A percentile compares a stretch with the other conserved stretches of the same genome.
These are phyloP conservation scores for Fusarium mexicanum DNA, from an alignment of 2,329 filamentous ascomycete species.

Conservation along the genomic window DNA sequence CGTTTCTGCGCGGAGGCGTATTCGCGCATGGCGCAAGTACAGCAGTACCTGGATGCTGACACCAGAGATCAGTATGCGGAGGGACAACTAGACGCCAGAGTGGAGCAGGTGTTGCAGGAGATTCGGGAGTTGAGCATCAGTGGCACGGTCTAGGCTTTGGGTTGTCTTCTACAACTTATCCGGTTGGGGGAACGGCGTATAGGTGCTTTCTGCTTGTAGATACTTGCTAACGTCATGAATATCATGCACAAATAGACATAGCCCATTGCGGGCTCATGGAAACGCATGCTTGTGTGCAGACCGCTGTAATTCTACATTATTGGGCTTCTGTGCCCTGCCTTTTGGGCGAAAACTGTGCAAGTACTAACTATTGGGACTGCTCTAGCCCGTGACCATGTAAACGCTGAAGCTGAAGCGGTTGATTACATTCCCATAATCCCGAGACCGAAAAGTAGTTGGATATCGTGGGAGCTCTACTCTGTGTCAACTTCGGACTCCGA, in stretches of 20 bases:
- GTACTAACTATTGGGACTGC: not conserved
- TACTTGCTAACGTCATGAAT: conserved; percentile 36
- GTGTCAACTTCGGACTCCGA: conserved; percentile 10
- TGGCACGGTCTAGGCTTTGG: conserved; percentile 64
- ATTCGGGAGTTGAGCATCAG: conserved; percentile 96
- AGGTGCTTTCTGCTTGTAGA: conserved; percentile 41
- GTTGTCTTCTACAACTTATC: conserved; percentile 10
- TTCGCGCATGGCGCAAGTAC: conserved; percentile 97
- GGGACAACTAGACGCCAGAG: conserved; percentile 87
- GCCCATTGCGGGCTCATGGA: not conserved
- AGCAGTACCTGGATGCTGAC: conserved; percentile 96
- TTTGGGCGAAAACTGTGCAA: not conserved
- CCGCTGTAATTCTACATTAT: not conserved
- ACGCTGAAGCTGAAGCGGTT: not conserved
- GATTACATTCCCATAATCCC: not conserved
- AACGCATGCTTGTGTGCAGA: not conserved
- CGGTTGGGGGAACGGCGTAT: conserved; percentile 42
- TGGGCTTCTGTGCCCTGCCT: not conserved
- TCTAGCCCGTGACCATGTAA: not conserved
- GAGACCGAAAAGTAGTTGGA: not conserved
- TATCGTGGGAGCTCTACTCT: not conserved
- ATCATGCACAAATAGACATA: conserved; percentile 41
- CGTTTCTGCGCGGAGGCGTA: conserved; percentile 98
- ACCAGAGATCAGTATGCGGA: conserved; percentile 96
- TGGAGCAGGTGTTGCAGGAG: conserved; percentile 96